Evolutionary conservation across 2,329 filamentous ascomycete species (phyloP), one percentile per base, ranked within the genome.

Genomic region (Aspergillus sp.): DNA sequence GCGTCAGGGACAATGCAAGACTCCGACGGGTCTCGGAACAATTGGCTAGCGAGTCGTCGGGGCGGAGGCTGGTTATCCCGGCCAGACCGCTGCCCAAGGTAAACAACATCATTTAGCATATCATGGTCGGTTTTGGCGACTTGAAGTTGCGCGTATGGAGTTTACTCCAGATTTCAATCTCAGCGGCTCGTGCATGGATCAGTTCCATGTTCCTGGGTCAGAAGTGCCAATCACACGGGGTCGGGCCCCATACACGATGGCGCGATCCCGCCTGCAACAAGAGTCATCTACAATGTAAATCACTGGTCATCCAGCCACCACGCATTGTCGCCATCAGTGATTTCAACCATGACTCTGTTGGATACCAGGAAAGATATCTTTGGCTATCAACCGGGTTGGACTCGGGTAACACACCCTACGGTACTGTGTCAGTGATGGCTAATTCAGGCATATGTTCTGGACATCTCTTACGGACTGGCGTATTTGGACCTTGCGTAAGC

Each of bases 221-320:
- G 14, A 45, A 31, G 31, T 54, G 43, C 52, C 52, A 47, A 54
- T 41, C 35, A 46, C 15, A 40, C 25, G 15, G 11, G 25, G 25
- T 17, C n/a, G 31, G 19, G 11, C 37, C 39, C 15, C 14, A 11
- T 14, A 31, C n/a, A 40, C n/a, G 27, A 54, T 54, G 35, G 44
- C 52, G 52, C 52, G 43, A 54, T 48, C 52, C 52, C 52, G 52
- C 27, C 44, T 33, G 43, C 44, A 3, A 19, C 46, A 54, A 21
- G 11, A 44, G 41, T 45, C 31, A 45, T 45, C 27, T 27, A 50
- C 12, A 31, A 31, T 4, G 27, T 11, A 31, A 31, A 31, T 31
- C 27, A 31, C 27, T 31, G 27, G 27, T 31, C 27, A 31, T 31
- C 27, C 27, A 31, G 27, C 27, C 27, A 31, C 27, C 27, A 31